phyloP scores from a whole-genome alignment of 331 rosid species.

The Prunus yedoensis region DNA sequence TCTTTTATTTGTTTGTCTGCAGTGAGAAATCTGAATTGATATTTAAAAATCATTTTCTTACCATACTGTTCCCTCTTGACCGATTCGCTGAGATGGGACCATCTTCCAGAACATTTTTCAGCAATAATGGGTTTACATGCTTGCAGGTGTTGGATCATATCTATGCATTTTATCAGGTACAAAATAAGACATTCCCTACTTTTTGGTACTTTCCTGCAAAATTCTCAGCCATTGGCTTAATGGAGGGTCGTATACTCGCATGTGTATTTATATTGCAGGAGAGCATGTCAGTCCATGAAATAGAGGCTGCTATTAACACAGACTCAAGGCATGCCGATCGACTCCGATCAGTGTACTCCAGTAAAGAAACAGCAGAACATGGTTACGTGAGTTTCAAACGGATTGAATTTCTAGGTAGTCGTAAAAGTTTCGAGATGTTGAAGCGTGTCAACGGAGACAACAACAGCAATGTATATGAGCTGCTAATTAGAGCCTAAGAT shows the following conservation, averaged over 20 bases:
- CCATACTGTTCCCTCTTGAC: conserved; percentile 80
- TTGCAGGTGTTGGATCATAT: conserved; percentile 79
- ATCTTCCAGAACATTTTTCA: conserved; percentile 74
- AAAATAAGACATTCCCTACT: not conserved
- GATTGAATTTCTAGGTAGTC: conserved; percentile 81
- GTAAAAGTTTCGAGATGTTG: conserved; percentile 86
- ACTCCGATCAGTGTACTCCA: conserved; percentile 68
- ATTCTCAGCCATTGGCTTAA: not conserved
- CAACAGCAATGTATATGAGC: conserved; percentile 85
- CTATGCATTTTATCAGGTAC: conserved; percentile 87
- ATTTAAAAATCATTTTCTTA: conserved; percentile 71
- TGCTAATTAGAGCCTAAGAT: conserved; percentile 76
- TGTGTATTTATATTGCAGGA: conserved; percentile 46
- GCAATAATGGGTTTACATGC: conserved; percentile 71
- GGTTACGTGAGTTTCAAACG: conserved; percentile 62
- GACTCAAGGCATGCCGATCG: conserved; percentile 93
- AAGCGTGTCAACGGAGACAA: conserved; percentile 87
- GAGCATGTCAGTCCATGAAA: conserved; percentile 72
- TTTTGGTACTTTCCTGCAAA: not conserved
- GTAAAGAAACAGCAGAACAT: conserved; percentile 58
- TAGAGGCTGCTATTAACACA: conserved; percentile 81
- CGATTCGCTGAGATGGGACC: conserved; percentile 98
- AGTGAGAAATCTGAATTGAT: conserved; percentile 87
- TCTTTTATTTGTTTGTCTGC: conserved; percentile 26
- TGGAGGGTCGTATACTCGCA: not conserved